Evolutionary conservation across 208 protist species (phyloP).

Genomic region (Acanthamoeba polyphaga): DNA sequence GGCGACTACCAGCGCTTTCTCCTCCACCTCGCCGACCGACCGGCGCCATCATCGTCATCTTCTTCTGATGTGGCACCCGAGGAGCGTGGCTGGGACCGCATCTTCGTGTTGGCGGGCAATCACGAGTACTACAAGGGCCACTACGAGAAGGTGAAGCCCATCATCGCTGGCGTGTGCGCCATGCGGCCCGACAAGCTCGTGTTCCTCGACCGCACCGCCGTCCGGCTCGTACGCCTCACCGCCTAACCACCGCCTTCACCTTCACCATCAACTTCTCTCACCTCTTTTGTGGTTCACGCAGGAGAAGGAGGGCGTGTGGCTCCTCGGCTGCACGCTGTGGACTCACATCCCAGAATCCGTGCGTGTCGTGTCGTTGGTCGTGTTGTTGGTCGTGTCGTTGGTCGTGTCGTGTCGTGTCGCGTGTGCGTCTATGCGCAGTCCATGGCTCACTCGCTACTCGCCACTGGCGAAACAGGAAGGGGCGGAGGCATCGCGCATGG

Average conservation of each 20-base stretch:
- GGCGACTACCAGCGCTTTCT: conserved; percentile 10
- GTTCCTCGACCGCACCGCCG: conserved; percentile 56
- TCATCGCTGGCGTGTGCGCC: conserved; percentile 16
- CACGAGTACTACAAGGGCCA: conserved; percentile 66
- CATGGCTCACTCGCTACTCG: too few relatives aligned
- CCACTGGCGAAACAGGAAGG: background rate
- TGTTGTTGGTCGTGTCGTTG: background rate
- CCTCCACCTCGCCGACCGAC: background rate
- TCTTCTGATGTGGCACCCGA: background rate
- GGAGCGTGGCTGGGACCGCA: background rate
- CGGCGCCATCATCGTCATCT: background rate
- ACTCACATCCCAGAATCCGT: conserved; percentile 19
- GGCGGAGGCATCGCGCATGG: conserved; percentile 26
- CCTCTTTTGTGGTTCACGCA: background rate
- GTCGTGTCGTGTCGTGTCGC: background rate
- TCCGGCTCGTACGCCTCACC: background rate
- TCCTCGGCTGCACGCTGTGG: conserved; percentile 69
- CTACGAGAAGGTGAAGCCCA: conserved; percentile 34
- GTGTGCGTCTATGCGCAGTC: background rate
- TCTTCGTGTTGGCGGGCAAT: conserved; percentile 67
- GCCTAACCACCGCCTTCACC: too few relatives aligned
- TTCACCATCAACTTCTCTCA: background rate
- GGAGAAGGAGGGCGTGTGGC: background rate
- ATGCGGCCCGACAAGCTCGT: background rate
- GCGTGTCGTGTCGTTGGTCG: background rate